phyloP scores from a whole-genome alignment of 2,329 filamentous ascomycete genomes.

The Botryotinia globosa region DNA sequence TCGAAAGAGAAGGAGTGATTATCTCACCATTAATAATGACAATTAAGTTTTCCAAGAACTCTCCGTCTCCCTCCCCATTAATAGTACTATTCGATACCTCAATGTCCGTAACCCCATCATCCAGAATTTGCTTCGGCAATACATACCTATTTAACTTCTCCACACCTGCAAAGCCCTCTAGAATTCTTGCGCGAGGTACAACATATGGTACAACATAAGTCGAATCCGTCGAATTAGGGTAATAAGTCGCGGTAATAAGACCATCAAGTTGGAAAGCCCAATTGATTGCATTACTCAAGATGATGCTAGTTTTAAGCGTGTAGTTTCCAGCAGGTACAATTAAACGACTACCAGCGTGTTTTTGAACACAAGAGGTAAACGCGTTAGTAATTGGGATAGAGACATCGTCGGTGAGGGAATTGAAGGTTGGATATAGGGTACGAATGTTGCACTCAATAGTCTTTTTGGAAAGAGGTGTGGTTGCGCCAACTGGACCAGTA shows the following conservation, averaged over 20 bases:
- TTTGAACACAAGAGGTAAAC: conserved; percentile 36
- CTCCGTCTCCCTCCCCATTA: conserved; percentile 26
- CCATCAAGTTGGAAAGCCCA: conserved; percentile 54
- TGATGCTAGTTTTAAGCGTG: conserved; percentile 50
- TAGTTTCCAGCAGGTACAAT: conserved; percentile 39
- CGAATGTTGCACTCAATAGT: conserved; percentile 38
- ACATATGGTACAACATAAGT: conserved; percentile 12
- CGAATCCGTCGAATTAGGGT: conserved; percentile 1
- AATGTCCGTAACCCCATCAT: conserved; percentile 41
- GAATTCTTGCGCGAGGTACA: conserved; percentile 1
- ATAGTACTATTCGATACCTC: conserved; percentile 14
- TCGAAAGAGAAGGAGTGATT: background rate
- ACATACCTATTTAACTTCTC: conserved; percentile 15
- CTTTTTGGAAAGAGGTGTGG: conserved; percentile 35
- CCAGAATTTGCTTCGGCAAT: background rate
- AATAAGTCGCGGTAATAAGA: conserved; percentile 47
- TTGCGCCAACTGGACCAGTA: conserved; percentile 32
- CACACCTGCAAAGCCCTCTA: conserved; percentile 41
- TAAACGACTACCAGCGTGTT: conserved; percentile 7
- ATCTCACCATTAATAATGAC: conserved; percentile 43
- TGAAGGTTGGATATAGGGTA: conserved; percentile 35
- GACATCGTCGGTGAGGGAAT: conserved; percentile 33
- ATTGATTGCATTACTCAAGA: conserved; percentile 45
- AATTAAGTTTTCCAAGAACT: conserved; percentile 46
- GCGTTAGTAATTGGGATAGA: conserved; percentile 35